Conservation (phyloP, 495 filamentous ascomycete genomes). For the Aspergillus biplanus region DNA sequence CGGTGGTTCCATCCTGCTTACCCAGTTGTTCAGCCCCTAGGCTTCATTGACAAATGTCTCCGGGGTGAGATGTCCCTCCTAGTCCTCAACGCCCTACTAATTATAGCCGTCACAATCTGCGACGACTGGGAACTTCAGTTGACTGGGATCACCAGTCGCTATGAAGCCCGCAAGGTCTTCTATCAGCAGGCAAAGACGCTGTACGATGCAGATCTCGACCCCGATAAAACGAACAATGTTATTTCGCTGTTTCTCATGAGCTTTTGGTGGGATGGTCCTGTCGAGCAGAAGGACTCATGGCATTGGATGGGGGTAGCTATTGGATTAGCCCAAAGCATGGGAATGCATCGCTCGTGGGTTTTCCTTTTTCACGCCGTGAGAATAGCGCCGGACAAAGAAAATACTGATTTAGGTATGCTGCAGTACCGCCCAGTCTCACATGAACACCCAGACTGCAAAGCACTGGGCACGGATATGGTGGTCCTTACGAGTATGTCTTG, state of each 20-base stretch:
- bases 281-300: constrained; percentile 7
- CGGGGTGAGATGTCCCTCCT: not conserved
- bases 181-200: not conserved
- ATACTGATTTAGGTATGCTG: not conserved
- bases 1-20: not conserved
- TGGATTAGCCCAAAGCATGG: not conserved
- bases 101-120: not conserved
- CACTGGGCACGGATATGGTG: not conserved
- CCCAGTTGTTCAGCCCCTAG: not conserved
- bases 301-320: constrained; percentile 3
- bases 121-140: not conserved
- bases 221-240: not conserved
- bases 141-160: not conserved
- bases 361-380: not conserved
- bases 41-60: not conserved
- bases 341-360: constrained; percentile 4
- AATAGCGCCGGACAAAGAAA: not conserved
- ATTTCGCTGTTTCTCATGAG: not conserved
- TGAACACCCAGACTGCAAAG: not conserved
- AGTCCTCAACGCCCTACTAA: not conserved
- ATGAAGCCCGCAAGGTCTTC: not conserved
- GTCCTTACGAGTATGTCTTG: not conserved
- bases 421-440: not conserved
- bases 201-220: not conserved
- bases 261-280: constrained; percentile 2